These are phyloP conservation scores for Sporisorium graminicola DNA, from an alignment of 1,284 basidiomycete species.

Conservation along the genomic window DNA sequence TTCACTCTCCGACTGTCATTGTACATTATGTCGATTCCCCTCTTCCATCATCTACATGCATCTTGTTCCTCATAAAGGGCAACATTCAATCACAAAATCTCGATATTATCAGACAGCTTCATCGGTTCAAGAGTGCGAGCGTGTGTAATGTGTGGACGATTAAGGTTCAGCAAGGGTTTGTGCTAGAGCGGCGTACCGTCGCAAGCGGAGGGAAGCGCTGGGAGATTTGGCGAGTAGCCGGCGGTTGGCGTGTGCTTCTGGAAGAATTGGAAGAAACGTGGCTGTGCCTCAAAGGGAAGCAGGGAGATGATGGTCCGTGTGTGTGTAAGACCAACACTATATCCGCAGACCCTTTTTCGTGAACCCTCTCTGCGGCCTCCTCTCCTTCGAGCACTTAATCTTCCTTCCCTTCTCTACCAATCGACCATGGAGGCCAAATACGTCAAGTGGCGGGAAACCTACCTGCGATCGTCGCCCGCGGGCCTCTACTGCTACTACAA, in stretches of 20 bases:
- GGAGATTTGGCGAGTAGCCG: no score
- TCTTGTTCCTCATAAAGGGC: conserved; percentile 6
- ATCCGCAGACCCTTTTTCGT: background rate
- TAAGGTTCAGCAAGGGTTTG: background rate
- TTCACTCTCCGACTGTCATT: conserved; percentile 20
- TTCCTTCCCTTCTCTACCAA: background rate
- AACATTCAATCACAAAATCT: conserved; percentile 5
- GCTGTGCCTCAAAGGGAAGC: conserved; percentile 11
- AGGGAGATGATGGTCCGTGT: conserved; percentile 1
- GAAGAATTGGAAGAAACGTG: conserved; percentile 1
- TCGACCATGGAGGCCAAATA: conserved; percentile 55
- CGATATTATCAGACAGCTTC: conserved; percentile 1
- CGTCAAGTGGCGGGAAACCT: conserved; percentile 37
- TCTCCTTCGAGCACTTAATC: background rate
- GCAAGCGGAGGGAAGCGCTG: no score
- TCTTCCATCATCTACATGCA: conserved; percentile 6
- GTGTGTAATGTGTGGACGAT: background rate
- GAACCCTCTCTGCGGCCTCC: background rate
- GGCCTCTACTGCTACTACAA: conserved; percentile 65
- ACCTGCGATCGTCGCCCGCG: conserved; percentile 29
- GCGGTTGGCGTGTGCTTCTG: conserved; percentile 1
- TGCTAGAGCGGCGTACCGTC: background rate
- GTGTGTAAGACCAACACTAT: conserved; percentile 14
- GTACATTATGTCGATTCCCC: conserved; percentile 34
- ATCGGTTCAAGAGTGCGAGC: background rate